These are phyloP conservation scores for Fomitopsis pulvina DNA, from an alignment of 768 basidiomycete species.

Conservation along the genomic window DNA sequence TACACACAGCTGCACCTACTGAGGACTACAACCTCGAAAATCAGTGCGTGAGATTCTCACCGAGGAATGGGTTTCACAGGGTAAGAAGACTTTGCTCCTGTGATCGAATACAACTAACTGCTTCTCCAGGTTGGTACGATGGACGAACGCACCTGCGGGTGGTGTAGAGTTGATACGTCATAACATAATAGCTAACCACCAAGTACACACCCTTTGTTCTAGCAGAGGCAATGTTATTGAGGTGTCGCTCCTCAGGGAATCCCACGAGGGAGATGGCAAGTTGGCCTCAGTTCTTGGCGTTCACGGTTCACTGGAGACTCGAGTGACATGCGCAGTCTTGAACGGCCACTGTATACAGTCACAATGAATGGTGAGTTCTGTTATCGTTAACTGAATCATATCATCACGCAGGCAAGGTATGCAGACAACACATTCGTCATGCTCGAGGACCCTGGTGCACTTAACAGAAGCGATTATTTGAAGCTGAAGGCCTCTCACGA, in stretches of 20 bases:
- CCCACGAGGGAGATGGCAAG: constrained; percentile 57
- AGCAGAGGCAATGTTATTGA: not conserved
- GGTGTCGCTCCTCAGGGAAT: constrained; percentile 39
- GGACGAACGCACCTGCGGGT: constrained; percentile 75
- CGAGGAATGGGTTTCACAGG: constrained; percentile 19
- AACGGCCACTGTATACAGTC: constrained; percentile 68
- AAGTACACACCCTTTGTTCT: constrained; percentile 29
- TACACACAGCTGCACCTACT: no score
- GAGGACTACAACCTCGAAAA: no score
- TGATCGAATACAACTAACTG: not conserved
- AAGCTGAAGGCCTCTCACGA: constrained; percentile 7
- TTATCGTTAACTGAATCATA: not conserved
- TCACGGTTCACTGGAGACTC: constrained; percentile 54
- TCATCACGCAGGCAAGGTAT: not conserved
- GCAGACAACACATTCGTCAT: constrained; percentile 68
- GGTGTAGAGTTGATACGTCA: constrained; percentile 63
- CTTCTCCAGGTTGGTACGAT: constrained; percentile 57
- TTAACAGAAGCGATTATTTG: constrained; percentile 23
- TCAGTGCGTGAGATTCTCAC: no score
- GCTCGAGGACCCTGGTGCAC: constrained; percentile 70
- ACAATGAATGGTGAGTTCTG: constrained; percentile 50
- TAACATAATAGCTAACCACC: constrained; percentile 67
- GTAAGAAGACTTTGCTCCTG: constrained; percentile 3
- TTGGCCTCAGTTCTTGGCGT: constrained; percentile 68
- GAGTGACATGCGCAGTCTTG: constrained; percentile 43